phyloP scores from a whole-genome alignment of 139 green algal genomes.

The Edaphochlamys debaryana region DNA sequence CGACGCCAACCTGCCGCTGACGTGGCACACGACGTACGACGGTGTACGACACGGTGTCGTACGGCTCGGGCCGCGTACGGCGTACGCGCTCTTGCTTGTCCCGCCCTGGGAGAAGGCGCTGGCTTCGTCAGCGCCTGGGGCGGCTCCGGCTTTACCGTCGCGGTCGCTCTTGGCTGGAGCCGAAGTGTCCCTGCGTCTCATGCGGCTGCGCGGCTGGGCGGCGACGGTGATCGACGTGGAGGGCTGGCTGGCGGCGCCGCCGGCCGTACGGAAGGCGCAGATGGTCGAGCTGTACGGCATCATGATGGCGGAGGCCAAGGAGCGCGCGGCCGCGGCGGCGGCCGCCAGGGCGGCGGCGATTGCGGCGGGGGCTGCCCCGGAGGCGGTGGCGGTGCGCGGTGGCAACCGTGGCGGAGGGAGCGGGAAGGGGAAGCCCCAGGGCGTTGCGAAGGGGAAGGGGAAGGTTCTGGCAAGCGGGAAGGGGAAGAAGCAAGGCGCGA shows the following conservation, averaged over 20 bases:
- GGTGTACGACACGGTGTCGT: conserved; percentile 1
- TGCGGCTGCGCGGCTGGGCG: conserved; percentile 32
- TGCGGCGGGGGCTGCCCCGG: not conserved
- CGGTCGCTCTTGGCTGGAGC: not conserved
- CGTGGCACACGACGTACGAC: conserved; percentile 10
- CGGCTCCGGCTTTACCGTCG: not conserved
- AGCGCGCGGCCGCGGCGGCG: not conserved
- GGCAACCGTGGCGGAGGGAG: too few species aligned
- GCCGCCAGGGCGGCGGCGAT: not conserved
- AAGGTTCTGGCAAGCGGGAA: too few species aligned
- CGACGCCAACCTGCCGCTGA: not conserved
- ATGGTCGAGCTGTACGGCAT: not conserved
- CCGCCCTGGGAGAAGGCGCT: conserved; percentile 14
- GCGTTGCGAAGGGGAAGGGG: too few species aligned
- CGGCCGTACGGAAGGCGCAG: not conserved
- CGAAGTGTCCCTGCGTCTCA: conserved; percentile 12
- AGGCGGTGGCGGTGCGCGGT: too few species aligned
- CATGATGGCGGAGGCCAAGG: conserved; percentile 5
- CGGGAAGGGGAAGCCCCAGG: too few species aligned
- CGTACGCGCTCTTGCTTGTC: not conserved
- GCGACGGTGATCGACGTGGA: conserved; percentile 14
- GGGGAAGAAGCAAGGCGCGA: too few species aligned
- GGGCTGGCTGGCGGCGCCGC: conserved; percentile 15
- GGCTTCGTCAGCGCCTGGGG: not conserved
- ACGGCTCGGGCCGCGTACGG: not conserved